Evolutionary conservation across 495 filamentous ascomycete species (phyloP), one percentile per base, ranked within the genome.

Genomic region (Glonium stellatum): DNA sequence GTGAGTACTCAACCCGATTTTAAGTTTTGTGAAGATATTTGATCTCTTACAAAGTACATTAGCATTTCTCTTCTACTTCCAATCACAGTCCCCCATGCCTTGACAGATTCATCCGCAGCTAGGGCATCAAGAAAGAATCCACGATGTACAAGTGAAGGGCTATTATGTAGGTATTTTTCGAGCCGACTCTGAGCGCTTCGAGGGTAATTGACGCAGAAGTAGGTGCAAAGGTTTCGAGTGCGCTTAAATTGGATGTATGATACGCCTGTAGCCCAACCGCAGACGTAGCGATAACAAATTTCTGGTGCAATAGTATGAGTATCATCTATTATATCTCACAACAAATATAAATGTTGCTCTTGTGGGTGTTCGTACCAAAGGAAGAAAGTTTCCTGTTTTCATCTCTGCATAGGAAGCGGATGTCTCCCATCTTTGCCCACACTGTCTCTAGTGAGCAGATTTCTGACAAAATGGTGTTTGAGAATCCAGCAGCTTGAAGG

Each of bases 131-230:
- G 13, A 35, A 59, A 63, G 23, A 58, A 59, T n/a, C 48, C 50
- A 0, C 56, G 47, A 34, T 49, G 51, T 18, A 25, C 41, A 11
- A 63, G 27, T 8, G n/a, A 31, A 1, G 55, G 49, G n/a, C 37
- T 18, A 15, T 44, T 3, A 0, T 34, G n/a, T 0, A 63, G 5
- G 41, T 59, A 59, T n/a, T 1, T 42, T 19, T 48, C 50, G 6
- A 63, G 19, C 19, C 56, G 21, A 18, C 39, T 21, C 0, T 22
- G 12, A 11, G 61, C 55, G 37, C 21, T 21, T 23, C 37, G 31
- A 48, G 61, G 56, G 31, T 59, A 63, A 34, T 63, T 63, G 47
- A 63, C 59, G 50, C 61, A 63, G 36, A 63, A 63, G 21, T 63
- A 63, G 5, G 55, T 59, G 25, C 25, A 21, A 23, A 6, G n/a